phyloP scores from a whole-genome alignment of 345 rosid genomes.

The Pugionium cornutum region DNA sequence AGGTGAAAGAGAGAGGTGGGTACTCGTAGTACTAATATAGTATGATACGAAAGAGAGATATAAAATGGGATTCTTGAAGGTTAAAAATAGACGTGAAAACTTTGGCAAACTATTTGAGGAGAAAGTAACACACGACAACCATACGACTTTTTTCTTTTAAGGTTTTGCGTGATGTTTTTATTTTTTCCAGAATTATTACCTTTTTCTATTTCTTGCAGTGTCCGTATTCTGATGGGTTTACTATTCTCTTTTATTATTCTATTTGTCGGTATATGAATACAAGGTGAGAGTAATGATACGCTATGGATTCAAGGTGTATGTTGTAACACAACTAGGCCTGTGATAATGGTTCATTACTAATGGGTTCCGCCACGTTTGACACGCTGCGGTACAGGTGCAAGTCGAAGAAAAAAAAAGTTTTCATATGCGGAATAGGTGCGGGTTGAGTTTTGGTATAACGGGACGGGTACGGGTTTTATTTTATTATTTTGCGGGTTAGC shows the following conservation, averaged over 20 bases:
- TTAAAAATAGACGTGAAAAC: constrained; percentile 33
- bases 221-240: constrained; percentile 27
- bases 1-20: constrained; percentile 39
- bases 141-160: constrained; percentile 35
- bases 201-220: constrained; percentile 30
- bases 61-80: neutral
- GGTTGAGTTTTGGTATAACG: no score
- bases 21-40: constrained; percentile 40
- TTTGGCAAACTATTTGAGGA: constrained; percentile 30
- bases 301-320: no score
- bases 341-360: no score
- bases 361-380: no score
- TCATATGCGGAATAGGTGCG: no score
- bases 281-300: no score
- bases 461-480: no score
- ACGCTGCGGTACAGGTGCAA: no score
- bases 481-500: no score
- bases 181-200: constrained; percentile 35
- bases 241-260: constrained; percentile 21
- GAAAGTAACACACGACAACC: constrained; percentile 35
- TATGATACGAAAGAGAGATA: constrained; percentile 36
- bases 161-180: constrained; percentile 45
- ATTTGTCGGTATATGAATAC: neutral
- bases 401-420: no score
- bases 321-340: no score